phyloP scores from a whole-genome alignment of 495 filamentous ascomycete genomes.

The Aspergillus olivimuriae region DNA sequence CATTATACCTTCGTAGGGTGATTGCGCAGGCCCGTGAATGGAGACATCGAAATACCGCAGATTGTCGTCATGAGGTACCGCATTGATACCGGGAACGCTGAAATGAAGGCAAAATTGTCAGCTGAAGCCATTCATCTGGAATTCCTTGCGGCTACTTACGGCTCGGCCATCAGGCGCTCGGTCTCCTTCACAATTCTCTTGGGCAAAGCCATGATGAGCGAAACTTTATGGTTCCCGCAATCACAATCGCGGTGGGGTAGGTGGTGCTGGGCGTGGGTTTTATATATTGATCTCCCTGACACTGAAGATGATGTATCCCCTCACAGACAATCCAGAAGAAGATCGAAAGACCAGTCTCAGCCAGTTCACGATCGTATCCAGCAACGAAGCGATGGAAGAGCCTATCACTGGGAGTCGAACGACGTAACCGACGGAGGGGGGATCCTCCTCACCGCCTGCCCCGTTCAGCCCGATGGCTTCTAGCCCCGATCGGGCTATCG shows the following conservation, averaged over 20 bases:
- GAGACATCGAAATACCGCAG: conserved; percentile 96
- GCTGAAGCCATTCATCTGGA: not conserved
- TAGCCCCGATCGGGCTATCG: not conserved
- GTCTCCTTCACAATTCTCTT: conserved; percentile 99
- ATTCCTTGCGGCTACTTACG: conserved; percentile 52
- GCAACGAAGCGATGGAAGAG: not conserved
- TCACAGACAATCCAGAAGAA: too few relatives aligned
- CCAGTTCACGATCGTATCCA: not conserved
- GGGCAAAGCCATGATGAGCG: conserved; percentile 61
- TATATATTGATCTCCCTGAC: not conserved
- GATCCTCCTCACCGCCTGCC: conserved; percentile 18
- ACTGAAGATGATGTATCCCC: too few relatives aligned
- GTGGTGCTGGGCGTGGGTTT: not conserved
- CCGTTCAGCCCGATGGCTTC: not conserved
- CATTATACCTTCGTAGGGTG: conserved; percentile 79
- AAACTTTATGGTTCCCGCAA: conserved; percentile 2
- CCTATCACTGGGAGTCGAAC: not conserved
- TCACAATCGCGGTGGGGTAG: conserved; percentile 4
- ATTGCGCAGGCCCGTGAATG: conserved; percentile 90
- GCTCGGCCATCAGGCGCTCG: conserved; percentile 91
- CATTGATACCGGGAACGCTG: conserved; percentile 94
- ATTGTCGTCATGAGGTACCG: conserved; percentile 97
- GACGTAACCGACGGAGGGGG: conserved; percentile 31
- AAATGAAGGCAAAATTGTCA: conserved; percentile 1
- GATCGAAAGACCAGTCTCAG: not conserved